Evolutionary conservation across 1,284 basidiomycete species (phyloP).

Genomic region (Fomitopsis pinicola): DNA sequence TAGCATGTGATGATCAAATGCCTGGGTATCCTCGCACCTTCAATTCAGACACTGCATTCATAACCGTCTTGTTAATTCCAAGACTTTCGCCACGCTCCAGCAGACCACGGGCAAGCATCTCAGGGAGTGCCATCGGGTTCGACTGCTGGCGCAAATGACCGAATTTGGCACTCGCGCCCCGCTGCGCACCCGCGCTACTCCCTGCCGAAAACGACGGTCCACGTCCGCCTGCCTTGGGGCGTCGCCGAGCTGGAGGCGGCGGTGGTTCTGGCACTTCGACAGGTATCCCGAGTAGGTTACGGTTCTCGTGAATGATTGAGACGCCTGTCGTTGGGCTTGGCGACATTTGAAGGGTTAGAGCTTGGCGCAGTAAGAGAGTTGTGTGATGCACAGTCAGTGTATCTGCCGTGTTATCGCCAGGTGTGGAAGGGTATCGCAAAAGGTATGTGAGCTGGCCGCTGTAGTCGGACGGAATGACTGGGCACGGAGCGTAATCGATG

Average conservation of each 20-base stretch:
- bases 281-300: constrained; percentile 68
- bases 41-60: constrained; percentile 72
- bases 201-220: constrained; percentile 23
- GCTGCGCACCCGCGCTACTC: constrained; percentile 5
- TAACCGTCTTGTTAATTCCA: constrained; percentile 75
- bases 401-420: constrained; percentile 19
- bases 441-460: constrained; percentile 78
- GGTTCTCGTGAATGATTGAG: constrained; percentile 76
- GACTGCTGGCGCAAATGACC: constrained; percentile 38
- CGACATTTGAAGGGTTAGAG: constrained; percentile 71
- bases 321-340: constrained; percentile 71
- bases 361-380: constrained; percentile 76
- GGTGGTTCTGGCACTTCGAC: constrained; percentile 57
- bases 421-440: constrained; percentile 73
- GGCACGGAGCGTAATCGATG: neutral
- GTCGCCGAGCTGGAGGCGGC: constrained; percentile 32
- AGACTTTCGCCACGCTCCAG: constrained; percentile 73
- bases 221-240: constrained; percentile 25
- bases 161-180: constrained; percentile 5
- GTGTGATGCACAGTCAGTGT: constrained; percentile 46
- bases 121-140: constrained; percentile 51
- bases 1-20: neutral
- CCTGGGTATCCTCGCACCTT: constrained; percentile 41
- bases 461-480: constrained; percentile 85
- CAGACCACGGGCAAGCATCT: constrained; percentile 66